Evolutionary conservation across 305 asterid genomes (phyloP), one percentile per base, ranked within the genome.

Genomic region (Fraxinus platypoda): DNA sequence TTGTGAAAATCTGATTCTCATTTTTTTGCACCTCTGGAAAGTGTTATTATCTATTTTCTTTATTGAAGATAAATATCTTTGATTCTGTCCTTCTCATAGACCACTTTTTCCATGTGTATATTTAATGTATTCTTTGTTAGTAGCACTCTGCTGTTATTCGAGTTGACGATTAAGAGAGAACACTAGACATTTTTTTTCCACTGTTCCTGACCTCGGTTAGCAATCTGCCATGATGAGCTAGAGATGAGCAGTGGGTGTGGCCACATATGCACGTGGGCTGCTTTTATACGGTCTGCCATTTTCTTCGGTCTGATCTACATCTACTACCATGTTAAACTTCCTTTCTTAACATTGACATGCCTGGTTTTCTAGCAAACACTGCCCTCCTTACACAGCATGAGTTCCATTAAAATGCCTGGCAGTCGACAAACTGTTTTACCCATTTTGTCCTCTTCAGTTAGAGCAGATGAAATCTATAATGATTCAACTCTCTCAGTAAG

Each of bases 1-100:
- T 26, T 79, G 72, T 31, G 30, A 78, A 68, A 74, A 74, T 74
- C 71, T 7, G 41, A 78, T 81, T 17, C 74, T 78, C 19, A 23
- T 62, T 62, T 62, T 23, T 11, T 1, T 21, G 31, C 13, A 8
- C 25, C 72, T 23, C 31, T 62, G 71, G 71, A 62, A 62, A 21
- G 31, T 21, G 74, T 73, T 23, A 41, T 81, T 75, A 46, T 31
- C 31, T 1, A 17, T 43, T 76, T 43, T 23, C 26, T 21, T 43
- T 30, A 41, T 2, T 75, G 62, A 25, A 25, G 78, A 75, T 1
- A 3, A 25, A 23, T 13, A 11, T 66, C 41, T 68, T 38, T 77
- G 34, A 28, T n/a, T 75, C 17, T 62, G 31, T 43, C 46, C 52
- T 72, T 59, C n/a, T 46, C 57, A 25, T 25, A 26, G 34, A 75